phyloP scores from a whole-genome alignment of 2,329 filamentous ascomycete genomes.

The Chalaropsis ovoidea region DNA sequence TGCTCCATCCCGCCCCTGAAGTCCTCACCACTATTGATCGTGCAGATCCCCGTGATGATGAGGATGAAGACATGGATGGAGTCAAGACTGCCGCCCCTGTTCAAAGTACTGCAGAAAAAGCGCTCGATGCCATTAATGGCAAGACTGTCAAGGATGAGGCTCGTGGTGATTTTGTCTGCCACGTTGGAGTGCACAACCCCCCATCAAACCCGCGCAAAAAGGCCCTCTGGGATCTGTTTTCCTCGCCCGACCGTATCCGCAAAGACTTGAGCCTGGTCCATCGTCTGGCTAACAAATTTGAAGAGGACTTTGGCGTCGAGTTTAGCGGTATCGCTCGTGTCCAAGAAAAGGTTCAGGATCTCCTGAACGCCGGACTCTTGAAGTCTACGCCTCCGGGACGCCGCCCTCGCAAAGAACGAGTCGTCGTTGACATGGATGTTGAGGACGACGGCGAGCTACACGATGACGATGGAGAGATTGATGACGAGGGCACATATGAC shows the following conservation, averaged over 20 bases:
- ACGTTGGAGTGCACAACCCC: slow-evolving; percentile 90
- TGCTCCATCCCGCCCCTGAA: slow-evolving; percentile 73
- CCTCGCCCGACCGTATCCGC: slow-evolving; percentile 82
- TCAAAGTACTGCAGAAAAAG: slow-evolving; percentile 64
- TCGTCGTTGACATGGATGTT: slow-evolving; percentile 25
- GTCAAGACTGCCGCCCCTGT: slow-evolving; percentile 42
- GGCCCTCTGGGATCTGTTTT: slow-evolving; percentile 93
- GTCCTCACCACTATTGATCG: slow-evolving; percentile 55
- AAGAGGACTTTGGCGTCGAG: slow-evolving; percentile 67
- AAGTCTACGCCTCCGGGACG: slow-evolving; percentile 53
- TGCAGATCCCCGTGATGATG: slow-evolving; percentile 60
- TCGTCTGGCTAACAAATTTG: slow-evolving; percentile 72
- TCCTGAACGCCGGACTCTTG: slow-evolving; percentile 65
- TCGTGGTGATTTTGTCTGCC: slow-evolving; percentile 91
- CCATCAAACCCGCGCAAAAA: slow-evolving; percentile 82
- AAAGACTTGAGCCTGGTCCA: slow-evolving; percentile 78
- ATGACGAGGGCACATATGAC: slow-evolving; percentile 65
- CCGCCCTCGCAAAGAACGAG: slow-evolving; percentile 50
- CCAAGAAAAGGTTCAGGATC: slow-evolving; percentile 73
- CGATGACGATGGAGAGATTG: slow-evolving; percentile 63
- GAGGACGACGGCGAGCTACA: slow-evolving; percentile 56
- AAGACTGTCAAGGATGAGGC: slow-evolving; percentile 94
- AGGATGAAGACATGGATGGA: slow-evolving; percentile 35
- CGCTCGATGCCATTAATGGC: slow-evolving; percentile 87
- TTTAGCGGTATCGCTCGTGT: slow-evolving; percentile 71